Conservation (phyloP, 768 basidiomycete genomes). For the Strobilomyces echinocephalus region DNA sequence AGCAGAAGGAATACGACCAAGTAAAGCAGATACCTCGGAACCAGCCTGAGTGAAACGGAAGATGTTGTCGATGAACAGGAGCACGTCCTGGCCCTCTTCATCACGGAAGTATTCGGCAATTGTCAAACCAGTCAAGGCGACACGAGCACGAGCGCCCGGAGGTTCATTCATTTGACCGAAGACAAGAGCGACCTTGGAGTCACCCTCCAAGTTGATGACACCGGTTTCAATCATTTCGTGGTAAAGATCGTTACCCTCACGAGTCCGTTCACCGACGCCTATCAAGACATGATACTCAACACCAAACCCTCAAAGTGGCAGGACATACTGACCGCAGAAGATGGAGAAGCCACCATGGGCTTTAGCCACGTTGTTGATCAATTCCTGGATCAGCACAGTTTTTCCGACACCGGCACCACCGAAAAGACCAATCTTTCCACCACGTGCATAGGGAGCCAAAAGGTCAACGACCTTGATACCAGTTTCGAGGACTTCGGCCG, state of each 20-base stretch:
- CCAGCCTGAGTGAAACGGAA: conserved; percentile 99
- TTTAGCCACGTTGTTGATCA: conserved; percentile 99
- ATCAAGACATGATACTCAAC: conserved; percentile 11
- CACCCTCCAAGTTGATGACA: conserved; percentile 99
- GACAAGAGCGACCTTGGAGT: conserved; percentile 99
- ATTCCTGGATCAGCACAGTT: conserved; percentile 98
- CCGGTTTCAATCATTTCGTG: conserved; percentile 99
- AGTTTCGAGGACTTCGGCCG: conserved; percentile 97
- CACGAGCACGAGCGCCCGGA: conserved; percentile 99
- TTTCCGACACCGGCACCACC: conserved; percentile 99
- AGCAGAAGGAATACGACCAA: conserved; percentile 99
- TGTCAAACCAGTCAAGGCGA: conserved; percentile 97
- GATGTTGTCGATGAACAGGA: conserved; percentile 99
- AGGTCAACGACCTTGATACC: conserved; percentile 99
- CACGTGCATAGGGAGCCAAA: conserved; percentile 98
- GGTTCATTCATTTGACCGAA: conserved; percentile 99
- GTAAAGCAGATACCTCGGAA: conserved; percentile 99
- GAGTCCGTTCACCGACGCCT: conserved; percentile 99
- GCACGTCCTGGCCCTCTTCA: conserved; percentile 99
- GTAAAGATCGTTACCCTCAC: conserved; percentile 99
- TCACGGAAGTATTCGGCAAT: conserved; percentile 99
- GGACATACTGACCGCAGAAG: conserved; percentile 72
- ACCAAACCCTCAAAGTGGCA: not conserved
- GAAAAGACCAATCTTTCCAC: conserved; percentile 99
- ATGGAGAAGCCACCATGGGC: conserved; percentile 99